A percentile compares a stretch with the other conserved stretches of the same genome.
Conservation (phyloP, 2,329 filamentous ascomycete species). For the Fusarium succisae region DNA sequence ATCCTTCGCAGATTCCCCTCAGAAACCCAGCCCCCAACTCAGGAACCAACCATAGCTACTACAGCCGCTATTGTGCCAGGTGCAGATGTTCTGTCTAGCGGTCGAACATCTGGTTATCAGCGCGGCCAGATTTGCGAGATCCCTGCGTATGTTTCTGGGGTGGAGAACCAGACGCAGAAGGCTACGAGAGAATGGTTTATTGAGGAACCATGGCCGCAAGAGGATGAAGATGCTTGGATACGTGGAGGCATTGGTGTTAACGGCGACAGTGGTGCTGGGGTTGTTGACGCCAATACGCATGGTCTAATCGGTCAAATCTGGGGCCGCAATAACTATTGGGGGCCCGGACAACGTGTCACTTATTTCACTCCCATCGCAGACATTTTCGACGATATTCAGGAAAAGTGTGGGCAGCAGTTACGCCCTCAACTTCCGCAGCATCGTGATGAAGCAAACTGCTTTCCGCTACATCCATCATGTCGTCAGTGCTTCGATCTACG, state of each 20-base stretch:
- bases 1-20: constrained; percentile 54
- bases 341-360: constrained; percentile 51
- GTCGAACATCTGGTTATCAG: constrained; percentile 55
- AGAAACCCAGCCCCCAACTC: constrained; percentile 43
- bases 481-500: constrained; percentile 53
- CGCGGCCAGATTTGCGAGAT: constrained; percentile 55
- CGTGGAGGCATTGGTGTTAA: constrained; percentile 56
- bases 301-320: constrained; percentile 55
- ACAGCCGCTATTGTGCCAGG: constrained; percentile 49
- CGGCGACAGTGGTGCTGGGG: constrained; percentile 56
- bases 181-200: constrained; percentile 58
- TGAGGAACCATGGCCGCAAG: constrained; percentile 51
- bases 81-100: constrained; percentile 51
- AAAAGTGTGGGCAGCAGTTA: constrained; percentile 52
- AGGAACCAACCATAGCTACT: constrained; percentile 46
- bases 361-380: constrained; percentile 57
- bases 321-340: constrained; percentile 56
- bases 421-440: constrained; percentile 54
- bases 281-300: constrained; percentile 53
- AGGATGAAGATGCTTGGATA: constrained; percentile 56
- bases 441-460: constrained; percentile 53
- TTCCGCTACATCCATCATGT: constrained; percentile 53
- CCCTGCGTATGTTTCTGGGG: constrained; percentile 53
- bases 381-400: constrained; percentile 57
- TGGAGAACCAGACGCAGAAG: constrained; percentile 52